Evolutionary conservation across 805 yeast species (phyloP), one percentile per base, ranked within the genome.

Genomic region (Saccharomycopsis amapae): DNA sequence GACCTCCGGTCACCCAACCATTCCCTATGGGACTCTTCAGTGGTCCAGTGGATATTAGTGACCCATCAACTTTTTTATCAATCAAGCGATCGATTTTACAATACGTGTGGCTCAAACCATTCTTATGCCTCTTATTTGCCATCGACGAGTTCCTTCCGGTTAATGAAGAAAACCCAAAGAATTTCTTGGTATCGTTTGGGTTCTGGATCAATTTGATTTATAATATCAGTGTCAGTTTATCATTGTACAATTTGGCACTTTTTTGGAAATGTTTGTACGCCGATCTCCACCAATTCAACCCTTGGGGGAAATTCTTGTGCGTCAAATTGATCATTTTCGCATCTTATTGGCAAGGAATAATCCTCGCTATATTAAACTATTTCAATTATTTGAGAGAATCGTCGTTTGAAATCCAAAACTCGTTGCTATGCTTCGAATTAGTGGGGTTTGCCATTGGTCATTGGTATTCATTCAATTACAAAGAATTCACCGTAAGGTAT

Each of bases 241-340:
- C 97, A 12, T 66, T 93, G 17, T 93, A 88, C 60, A 78, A 85
- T 46, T 65, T 93, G 53, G 96, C 96, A 0, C 66, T 88, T 42
- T 93, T 93, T 62, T 93, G 98, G 98, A 81, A 78, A 58, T 85
- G 95, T 54, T 68, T 93, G n/a, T 79, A 84, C 65, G 60, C 58
- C 2, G 97, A 89, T 56, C 69, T 93, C 54, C 72, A 67, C 44
- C 84, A 81, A 1, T 89, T 81, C 66, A 75, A 85, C 45, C 97
- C 97, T 2, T 79, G 93, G 75, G 88, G 94, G 9, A 89, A 89
- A 64, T 93, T 93, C 61, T 61, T 93, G 33, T 88, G 97, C 65
- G 95, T 93, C 39, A 93, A 93, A 59, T 71, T 88, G 52, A 87
- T 93, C 45, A 89, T 93, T 40, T 93, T 93, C 70, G 97, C 96